Percentiles rank a stretch among this genome's conserved stretches.
Conservation (phyloP, 75 land plant species). For the Selaginella tamariscina region DNA sequence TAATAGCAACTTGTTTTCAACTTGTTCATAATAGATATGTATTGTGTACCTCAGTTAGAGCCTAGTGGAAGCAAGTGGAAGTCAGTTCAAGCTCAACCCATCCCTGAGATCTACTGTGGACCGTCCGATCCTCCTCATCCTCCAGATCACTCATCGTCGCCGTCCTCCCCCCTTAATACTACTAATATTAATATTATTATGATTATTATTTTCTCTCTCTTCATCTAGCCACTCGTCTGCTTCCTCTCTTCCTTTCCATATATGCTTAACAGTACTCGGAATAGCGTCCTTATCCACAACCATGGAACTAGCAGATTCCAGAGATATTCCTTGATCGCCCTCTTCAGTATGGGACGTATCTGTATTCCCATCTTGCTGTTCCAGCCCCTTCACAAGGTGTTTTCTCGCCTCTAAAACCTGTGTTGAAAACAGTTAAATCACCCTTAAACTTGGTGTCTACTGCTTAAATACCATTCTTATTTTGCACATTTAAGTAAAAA, state of each 20-base stretch:
- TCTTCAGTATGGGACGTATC: conserved; percentile 20
- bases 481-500: too few species aligned
- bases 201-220: conserved; percentile 10
- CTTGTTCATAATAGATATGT: too few species aligned
- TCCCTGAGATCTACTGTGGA: neutral
- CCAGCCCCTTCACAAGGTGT: conserved; percentile 44
- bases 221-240: conserved; percentile 57
- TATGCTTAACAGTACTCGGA: conserved; percentile 13
- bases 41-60: too few species aligned
- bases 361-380: conserved; percentile 16
- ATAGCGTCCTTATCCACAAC: conserved; percentile 10
- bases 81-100: conserved; percentile 9
- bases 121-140: conserved; percentile 40
- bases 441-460: too few species aligned
- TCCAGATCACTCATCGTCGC: conserved; percentile 96
- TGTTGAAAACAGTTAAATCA: too few species aligned
- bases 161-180: conserved; percentile 32
- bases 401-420: conserved; percentile 23
- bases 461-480: too few species aligned
- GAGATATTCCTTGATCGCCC: too few species aligned
- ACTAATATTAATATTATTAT: too few species aligned
- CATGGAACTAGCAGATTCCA: conserved; percentile 17
- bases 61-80: too few species aligned
- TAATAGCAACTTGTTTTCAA: too few species aligned
- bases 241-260: conserved; percentile 9